These are phyloP conservation scores for Leishmania martiniquensis DNA, from an alignment of 208 protist species.

Conservation along the genomic window DNA sequence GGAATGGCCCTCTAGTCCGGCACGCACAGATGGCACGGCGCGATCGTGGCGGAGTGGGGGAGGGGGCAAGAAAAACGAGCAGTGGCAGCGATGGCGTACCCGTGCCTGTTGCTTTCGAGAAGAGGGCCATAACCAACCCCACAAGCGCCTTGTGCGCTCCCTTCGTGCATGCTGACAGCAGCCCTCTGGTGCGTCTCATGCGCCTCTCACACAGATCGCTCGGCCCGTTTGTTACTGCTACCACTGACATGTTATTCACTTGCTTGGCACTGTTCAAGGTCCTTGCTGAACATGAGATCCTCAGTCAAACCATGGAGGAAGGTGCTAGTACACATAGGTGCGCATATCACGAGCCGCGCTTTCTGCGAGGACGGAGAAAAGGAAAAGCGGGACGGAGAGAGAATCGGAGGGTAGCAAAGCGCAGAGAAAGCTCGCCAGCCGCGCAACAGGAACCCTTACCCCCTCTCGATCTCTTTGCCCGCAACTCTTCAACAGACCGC, in stretches of 20 bases:
- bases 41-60: background rate
- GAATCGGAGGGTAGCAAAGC: background rate
- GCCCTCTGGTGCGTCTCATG: background rate
- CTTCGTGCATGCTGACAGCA: background rate
- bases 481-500: background rate
- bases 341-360: background rate
- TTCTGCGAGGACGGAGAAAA: background rate
- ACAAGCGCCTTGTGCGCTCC: background rate
- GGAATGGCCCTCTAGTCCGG: background rate
- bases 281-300: background rate
- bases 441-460: background rate
- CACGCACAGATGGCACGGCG: background rate
- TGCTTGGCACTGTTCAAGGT: background rate
- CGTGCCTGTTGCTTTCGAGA: background rate
- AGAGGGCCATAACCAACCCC: background rate
- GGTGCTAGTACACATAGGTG: conserved; percentile 11
- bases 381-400: background rate
- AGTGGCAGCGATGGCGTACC: background rate
- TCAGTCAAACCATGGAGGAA: background rate
- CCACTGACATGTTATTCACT: background rate
- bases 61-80: background rate
- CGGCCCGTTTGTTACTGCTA: background rate
- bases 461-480: background rate
- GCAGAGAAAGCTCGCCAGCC: background rate
- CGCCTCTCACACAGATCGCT: background rate